These are phyloP conservation scores for Aegilops bicornis DNA, from an alignment of 176 grass and related monocot genomes.

Conservation along the genomic window DNA sequence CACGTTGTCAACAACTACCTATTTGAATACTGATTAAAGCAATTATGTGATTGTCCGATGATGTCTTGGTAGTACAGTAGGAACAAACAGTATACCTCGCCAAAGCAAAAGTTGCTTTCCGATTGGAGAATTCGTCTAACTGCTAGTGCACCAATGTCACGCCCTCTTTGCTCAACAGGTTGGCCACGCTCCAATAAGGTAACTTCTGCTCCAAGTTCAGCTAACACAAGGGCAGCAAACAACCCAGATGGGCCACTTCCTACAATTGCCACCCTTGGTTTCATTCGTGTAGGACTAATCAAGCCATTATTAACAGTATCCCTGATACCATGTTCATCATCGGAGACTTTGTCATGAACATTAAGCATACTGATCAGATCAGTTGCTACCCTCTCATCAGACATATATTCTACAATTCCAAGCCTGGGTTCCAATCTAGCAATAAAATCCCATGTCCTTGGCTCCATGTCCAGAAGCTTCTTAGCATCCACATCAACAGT, in stretches of 20 bases:
- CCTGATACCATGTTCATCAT: slow-evolving; percentile 23
- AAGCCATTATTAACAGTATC: slow-evolving; percentile 34
- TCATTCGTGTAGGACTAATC: slow-evolving; percentile 31
- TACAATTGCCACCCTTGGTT: slow-evolving; percentile 75
- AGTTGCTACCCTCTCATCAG: slow-evolving; percentile 43
- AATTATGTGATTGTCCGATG: background rate
- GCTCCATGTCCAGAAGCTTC: slow-evolving; percentile 80
- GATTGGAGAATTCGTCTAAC: slow-evolving; percentile 72
- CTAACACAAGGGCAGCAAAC: slow-evolving; percentile 89
- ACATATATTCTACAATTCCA: slow-evolving; percentile 73
- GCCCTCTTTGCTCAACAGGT: slow-evolving; percentile 88
- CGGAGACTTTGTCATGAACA: slow-evolving; percentile 20
- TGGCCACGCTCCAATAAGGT: slow-evolving; percentile 94
- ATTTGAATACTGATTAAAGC: background rate
- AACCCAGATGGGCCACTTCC: slow-evolving; percentile 92
- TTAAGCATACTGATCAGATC: slow-evolving; percentile 69
- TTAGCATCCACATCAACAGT: slow-evolving; percentile 95
- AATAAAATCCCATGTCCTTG: slow-evolving; percentile 95
- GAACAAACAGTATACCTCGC: slow-evolving; percentile 71
- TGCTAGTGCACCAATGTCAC: slow-evolving; percentile 94
- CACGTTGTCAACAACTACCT: slow-evolving; percentile 8
- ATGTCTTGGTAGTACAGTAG: slow-evolving; percentile 21
- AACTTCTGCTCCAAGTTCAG: slow-evolving; percentile 86
- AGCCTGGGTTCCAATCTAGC: slow-evolving; percentile 78
- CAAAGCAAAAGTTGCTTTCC: slow-evolving; percentile 98